Evolutionary conservation across 176 grass and related monocot species (phyloP), one percentile per base, ranked within the genome.

Genomic region (Oryza australiensis): DNA sequence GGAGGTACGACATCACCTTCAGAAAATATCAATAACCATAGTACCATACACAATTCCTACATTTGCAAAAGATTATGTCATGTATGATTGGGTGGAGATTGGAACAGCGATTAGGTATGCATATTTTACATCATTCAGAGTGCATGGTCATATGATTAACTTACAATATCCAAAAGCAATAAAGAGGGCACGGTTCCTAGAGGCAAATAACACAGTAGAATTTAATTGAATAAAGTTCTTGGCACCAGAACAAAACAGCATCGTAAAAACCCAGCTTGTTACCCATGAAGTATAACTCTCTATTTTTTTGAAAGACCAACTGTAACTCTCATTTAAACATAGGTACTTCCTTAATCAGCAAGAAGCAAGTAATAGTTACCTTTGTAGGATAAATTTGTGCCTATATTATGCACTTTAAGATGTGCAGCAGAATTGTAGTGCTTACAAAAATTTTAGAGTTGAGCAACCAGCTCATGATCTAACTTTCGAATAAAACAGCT

Each of bases 31-130:
- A 78, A 49, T 0, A 68, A 38, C 35, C 40, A 64, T 18, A n/a
- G n/a, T n/a, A n/a, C n/a, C n/a, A n/a, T n/a, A 76, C 37, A 82
- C 33, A 2, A 37, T 76, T 57, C 78, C 79, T 89, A 78, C 67
- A 78, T 9, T 9, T 68, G 27, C 1, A 68, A 83, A 62, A 30
- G 12, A 73, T 43, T n/a, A 23, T 48, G 34, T 43, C 45, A 77
- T 37, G 3, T 75, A 24, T 74, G n/a, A 64, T 66, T n/a, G 7
- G 9, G 51, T 67, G 24, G 65, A 82, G 65, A 85, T 34, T 2
- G 1, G 68, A 42, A 51, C 26, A 29, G 14, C 8, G 28, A 48
- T 32, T 75, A 74, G 30, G 32, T 64, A 72, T 66, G 43, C 12
- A 74, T 23, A 49, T 26, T 69, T 75, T 64, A 68, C 22, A 29